Percentiles rank a stretch among this genome's conserved stretches.
Conservation (phyloP, 768 basidiomycete species). For the Hygrophorus pudorinus region DNA sequence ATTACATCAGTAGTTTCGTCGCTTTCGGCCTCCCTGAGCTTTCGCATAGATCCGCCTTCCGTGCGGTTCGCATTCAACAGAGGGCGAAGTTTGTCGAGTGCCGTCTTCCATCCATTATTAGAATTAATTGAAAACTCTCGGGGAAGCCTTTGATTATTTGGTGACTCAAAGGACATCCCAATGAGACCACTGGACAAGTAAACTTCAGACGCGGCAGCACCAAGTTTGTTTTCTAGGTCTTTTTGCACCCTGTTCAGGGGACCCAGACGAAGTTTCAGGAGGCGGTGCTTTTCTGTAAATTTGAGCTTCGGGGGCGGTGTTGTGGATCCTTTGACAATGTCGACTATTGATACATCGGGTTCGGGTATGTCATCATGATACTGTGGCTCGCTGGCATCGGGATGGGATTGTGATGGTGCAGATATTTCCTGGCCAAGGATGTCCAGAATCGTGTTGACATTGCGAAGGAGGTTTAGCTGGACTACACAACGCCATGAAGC, state of each 20-base stretch:
- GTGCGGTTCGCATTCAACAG: slow-evolving; percentile 9
- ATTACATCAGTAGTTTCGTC: slow-evolving; percentile 52
- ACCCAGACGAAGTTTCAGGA: slow-evolving; percentile 46
- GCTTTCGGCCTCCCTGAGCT: slow-evolving; percentile 28
- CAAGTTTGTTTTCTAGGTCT: slow-evolving; percentile 51
- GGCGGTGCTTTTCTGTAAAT: slow-evolving; percentile 54
- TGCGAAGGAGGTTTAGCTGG: slow-evolving; percentile 71
- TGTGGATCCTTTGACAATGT: no score
- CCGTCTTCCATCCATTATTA: slow-evolving; percentile 56
- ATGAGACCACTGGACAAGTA: slow-evolving; percentile 27
- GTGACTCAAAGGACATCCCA: slow-evolving; percentile 31
- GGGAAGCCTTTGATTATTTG: slow-evolving; percentile 16
- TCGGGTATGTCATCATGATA: no score
- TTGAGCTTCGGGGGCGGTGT: slow-evolving; percentile 15
- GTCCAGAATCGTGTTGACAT: slow-evolving; percentile 55
- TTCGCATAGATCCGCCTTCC: not conserved
- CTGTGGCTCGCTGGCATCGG: no score
- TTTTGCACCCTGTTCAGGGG: slow-evolving; percentile 48
- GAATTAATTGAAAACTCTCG: slow-evolving; percentile 54
- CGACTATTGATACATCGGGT: no score
- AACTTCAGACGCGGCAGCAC: slow-evolving; percentile 46
- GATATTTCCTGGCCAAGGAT: slow-evolving; percentile 48
- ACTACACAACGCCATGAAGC: slow-evolving; percentile 68
- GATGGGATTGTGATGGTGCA: slow-evolving; percentile 4
- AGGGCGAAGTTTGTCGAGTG: slow-evolving; percentile 44